phyloP scores from a whole-genome alignment of 345 rosid genomes.

The Bruguiera parviflora region DNA sequence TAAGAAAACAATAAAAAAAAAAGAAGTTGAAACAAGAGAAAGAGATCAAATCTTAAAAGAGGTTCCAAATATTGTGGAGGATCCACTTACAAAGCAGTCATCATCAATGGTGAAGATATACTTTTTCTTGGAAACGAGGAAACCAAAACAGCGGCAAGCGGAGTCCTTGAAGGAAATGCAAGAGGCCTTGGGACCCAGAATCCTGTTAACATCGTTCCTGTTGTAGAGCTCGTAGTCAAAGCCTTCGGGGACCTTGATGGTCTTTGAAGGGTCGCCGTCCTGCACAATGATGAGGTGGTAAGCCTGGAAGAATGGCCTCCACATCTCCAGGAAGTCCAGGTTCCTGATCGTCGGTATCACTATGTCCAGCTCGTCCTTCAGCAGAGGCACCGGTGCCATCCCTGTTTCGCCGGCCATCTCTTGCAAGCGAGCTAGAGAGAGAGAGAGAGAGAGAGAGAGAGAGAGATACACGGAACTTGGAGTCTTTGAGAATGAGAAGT shows the following conservation, averaged over 20 bases:
- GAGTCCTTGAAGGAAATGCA: constrained; percentile 74
- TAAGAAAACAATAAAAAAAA: background rate
- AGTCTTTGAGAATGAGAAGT: too few relatives aligned
- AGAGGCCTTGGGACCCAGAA: constrained; percentile 77
- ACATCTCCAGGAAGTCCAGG: constrained; percentile 76
- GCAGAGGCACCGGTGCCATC: constrained; percentile 37
- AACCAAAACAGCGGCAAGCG: constrained; percentile 77
- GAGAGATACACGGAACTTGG: background rate
- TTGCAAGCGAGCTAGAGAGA: background rate
- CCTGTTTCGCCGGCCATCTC: constrained; percentile 27
- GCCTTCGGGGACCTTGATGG: constrained; percentile 66
- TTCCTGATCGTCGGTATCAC: constrained; percentile 79
- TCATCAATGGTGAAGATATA: constrained; percentile 85
- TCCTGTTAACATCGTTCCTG: constrained; percentile 69
- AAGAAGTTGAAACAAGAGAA: background rate
- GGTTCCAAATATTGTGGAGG: background rate
- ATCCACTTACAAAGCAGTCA: constrained; percentile 76
- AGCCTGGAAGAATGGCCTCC: constrained; percentile 72
- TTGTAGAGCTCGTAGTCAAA: constrained; percentile 82
- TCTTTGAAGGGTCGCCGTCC: constrained; percentile 75
- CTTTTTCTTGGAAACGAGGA: constrained; percentile 80
- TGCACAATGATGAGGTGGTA: constrained; percentile 87
- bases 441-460: background rate
- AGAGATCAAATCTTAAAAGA: background rate
- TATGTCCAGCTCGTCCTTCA: constrained; percentile 75